Evolutionary conservation across 106 monocot species (phyloP), one percentile per base, ranked within the genome.

Genomic region (Acanthochlamys bracteata): DNA sequence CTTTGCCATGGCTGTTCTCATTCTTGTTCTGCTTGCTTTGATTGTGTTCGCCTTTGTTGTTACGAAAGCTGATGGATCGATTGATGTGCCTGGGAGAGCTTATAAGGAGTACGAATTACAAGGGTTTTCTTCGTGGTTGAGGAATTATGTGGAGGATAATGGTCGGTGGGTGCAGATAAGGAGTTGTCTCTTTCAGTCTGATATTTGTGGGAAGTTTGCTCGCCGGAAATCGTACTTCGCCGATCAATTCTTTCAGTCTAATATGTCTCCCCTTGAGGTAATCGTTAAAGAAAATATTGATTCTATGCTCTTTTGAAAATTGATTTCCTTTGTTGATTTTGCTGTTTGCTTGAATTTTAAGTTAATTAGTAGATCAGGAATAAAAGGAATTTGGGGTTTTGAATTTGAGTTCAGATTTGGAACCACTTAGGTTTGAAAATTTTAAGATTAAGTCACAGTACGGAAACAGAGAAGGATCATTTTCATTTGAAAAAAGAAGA

Each of bases 41-140:
- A 74, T 90, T 70, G 75, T 84, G 73, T 83, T 86, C 73, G 84
- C 84, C 77, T 95, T 84, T 75, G 86, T 73, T 57, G 86, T 90
- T 49, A 87, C 90, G 13, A 61, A 73, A 14, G 64, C 75, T 66
- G 74, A 85, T 51, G 93, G 93, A 17, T 24, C 68, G 42, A 72
- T 72, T 71, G 61, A 23, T 25, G 86, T 86, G 25, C 77, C 79
- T 0, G 90, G 82, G 24, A 65, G 86, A 54, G 94, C 41, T 27
- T 93, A 79, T 72, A 63, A 42, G 27, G 89, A 94, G 69, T 90
- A 94, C 76, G 65, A 73, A 39, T 64, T 90, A 53, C 68, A 23
- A 10, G 94, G 94, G 4, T 90, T 75, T 75, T 90, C 95, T 21
- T 26, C 16, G 24, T 90, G 95, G 95, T 78, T 90, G 56, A 60